Evolutionary conservation across 2,329 filamentous ascomycete species (phyloP).

Genomic region (Claviceps digitariae): DNA sequence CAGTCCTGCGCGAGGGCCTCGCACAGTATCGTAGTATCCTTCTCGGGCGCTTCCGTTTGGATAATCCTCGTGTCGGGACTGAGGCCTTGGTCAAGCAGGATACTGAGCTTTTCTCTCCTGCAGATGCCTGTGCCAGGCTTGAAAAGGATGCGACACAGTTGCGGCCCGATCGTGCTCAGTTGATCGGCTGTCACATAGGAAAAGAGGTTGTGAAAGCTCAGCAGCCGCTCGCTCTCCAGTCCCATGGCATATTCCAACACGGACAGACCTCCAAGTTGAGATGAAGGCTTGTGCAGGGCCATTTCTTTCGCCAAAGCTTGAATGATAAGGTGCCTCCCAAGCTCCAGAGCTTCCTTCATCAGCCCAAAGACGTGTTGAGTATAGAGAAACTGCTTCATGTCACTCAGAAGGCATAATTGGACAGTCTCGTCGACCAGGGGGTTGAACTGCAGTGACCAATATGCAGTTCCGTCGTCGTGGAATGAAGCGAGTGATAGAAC

Average conservation of each 20-base stretch:
- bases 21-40: not conserved
- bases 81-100: not conserved
- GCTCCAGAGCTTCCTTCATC: not conserved
- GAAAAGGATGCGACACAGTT: not conserved
- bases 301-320: not conserved
- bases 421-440: not conserved
- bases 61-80: not conserved
- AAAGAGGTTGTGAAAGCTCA: not conserved
- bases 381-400: not conserved
- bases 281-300: not conserved
- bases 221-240: not conserved
- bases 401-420: not conserved
- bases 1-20: not conserved
- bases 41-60: not conserved
- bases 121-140: not conserved
- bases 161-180: not conserved
- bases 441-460: not conserved
- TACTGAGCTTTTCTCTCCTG: not conserved
- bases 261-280: not conserved
- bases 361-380: not conserved
- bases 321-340: not conserved
- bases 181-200: not conserved
- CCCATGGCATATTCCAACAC: not conserved
- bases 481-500: constrained; percentile 1
- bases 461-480: not conserved